Percentiles rank a stretch among this genome's conserved stretches.
These are phyloP conservation scores for Pachysandra terminalis DNA, from an alignment of 164 flowering plant species.

Conservation along the genomic window DNA sequence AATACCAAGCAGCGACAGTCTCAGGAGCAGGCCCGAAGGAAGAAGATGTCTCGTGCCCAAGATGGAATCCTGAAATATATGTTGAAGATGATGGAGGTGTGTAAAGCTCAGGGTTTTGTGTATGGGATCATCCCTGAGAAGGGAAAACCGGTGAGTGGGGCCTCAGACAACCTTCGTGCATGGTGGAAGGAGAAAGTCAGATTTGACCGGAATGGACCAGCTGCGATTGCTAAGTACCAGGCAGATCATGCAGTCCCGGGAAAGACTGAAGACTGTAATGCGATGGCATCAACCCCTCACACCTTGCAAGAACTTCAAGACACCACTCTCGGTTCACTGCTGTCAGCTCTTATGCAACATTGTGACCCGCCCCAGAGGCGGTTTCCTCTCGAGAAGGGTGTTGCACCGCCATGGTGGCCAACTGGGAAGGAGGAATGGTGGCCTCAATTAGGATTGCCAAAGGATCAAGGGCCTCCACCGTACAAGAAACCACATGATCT, in stretches of 20 bases:
- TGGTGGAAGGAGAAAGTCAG: conserved; percentile 95
- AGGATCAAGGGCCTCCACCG: conserved; percentile 54
- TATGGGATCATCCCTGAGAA: conserved; percentile 90
- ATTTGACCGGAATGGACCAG: conserved; percentile 85
- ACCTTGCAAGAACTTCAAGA: conserved; percentile 54
- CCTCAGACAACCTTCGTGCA: conserved; percentile 79
- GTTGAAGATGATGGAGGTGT: conserved; percentile 92
- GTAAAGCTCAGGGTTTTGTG: conserved; percentile 88
- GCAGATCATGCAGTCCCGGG: conserved; percentile 37
- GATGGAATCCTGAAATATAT: conserved; percentile 84
- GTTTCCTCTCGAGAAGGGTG: conserved; percentile 50
- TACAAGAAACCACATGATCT: conserved; percentile 66
- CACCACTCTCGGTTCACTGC: conserved; percentile 50
- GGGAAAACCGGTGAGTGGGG: conserved; percentile 90
- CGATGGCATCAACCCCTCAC: conserved; percentile 41
- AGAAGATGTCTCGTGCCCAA: conserved; percentile 88
- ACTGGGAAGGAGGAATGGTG: conserved; percentile 54
- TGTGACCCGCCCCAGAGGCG: conserved; percentile 66
- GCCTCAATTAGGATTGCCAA: conserved; percentile 43
- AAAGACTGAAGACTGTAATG: conserved; percentile 26
- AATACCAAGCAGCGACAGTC: conserved; percentile 46
- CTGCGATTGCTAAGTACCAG: conserved; percentile 66
- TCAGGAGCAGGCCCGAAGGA: conserved; percentile 77
- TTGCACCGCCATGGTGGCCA: conserved; percentile 69
- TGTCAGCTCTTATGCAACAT: conserved; percentile 62